Base-by-base conservation (phyloP, 2,329 filamentous ascomycete genomes). In the Claviceps africana region DNA sequence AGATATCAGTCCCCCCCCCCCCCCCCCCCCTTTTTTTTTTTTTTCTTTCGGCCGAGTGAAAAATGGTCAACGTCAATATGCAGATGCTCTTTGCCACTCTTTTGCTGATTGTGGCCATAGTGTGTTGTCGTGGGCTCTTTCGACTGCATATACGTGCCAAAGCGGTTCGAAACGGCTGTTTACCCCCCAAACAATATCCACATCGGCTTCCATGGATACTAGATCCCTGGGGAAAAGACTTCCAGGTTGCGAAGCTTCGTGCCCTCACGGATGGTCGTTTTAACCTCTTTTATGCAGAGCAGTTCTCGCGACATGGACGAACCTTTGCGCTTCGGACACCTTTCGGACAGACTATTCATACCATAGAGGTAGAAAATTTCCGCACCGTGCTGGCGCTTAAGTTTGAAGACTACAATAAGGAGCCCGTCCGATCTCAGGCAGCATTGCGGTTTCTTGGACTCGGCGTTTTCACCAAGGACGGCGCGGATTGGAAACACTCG, bases 121-220 rank as follows among this genome's bases (percentile, higher is more conserved):
- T 37, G 17, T 22, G 17, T 15, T 35, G 11, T 25, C 30, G 25
- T 25, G 47, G 35, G 22, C 19, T 52, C 21, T 15, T 49, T 17
- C 21, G 35, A 39, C 40, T 47, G 51, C 42, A 19, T 22, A 31
- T 40, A 15, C 33, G 40, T 17, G 21, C 10, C 7, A 49, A 37
- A 22, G n/a, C n/a, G 10, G 19, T 25, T 19, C 47, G 31, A 22
- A 40, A 37, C 4, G 48, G 52, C 8, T 53, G 52, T 22, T 39
- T 51, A 39, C 43, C 52, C 17, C 35, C 52, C 10, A 51, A 43
- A 6, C 19, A 48, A 40, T 53, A 53, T 40, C 48, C 52, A 6
- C 52, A 53, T 48, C 43, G 48, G 8, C 48, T 51, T 25, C 48
- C 52, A 21, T 53, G 52, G 52, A 48, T 53, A 25, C 28, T 53